These are phyloP conservation scores for Aspergillus funiculosus DNA, from an alignment of 495 filamentous ascomycete genomes.

Conservation along the genomic window DNA sequence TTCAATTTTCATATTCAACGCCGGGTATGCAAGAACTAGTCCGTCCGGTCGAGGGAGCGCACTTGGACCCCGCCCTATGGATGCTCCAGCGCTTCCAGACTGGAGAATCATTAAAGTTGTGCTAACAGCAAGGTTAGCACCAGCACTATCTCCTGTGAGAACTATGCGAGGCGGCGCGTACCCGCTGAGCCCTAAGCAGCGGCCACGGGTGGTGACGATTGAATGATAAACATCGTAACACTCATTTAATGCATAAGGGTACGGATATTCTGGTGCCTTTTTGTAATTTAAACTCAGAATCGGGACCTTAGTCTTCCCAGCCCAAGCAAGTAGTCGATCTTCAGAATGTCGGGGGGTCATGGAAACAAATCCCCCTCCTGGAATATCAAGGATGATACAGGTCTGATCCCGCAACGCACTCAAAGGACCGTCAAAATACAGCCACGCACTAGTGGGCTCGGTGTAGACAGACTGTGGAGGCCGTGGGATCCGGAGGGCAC, in stretches of 20 bases:
- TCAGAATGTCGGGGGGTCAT: conserved; percentile 90
- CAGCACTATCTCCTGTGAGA: conserved; percentile 86
- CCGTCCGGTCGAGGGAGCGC: conserved; percentile 72
- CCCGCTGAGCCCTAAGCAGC: conserved; percentile 80
- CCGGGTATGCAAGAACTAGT: conserved; percentile 80
- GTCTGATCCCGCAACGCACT: conserved; percentile 69
- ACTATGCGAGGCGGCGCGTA: conserved; percentile 64
- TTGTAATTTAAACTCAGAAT: conserved; percentile 88
- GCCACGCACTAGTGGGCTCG: conserved; percentile 78
- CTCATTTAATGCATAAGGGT: conserved; percentile 92
- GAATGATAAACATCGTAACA: conserved; percentile 91
- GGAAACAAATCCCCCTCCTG: conserved; percentile 91
- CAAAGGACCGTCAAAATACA: conserved; percentile 89
- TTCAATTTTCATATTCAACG: conserved; percentile 91
- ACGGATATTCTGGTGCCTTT: conserved; percentile 91
- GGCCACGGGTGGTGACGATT: conserved; percentile 67
- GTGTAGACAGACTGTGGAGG: conserved; percentile 72
- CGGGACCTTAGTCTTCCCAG: conserved; percentile 74
- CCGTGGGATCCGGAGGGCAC: conserved; percentile 75
- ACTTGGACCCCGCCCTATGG: conserved; percentile 52
- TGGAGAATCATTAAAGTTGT: conserved; percentile 84
- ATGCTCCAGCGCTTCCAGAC: conserved; percentile 50
- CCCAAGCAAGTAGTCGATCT: conserved; percentile 87
- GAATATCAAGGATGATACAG: conserved; percentile 81
- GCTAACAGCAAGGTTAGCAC: conserved; percentile 81